A percentile compares a stretch with the other conserved stretches of the same genome.
Evolutionary conservation across 495 filamentous ascomycete genomes (phyloP).

Genomic region (Podospora anserina): DNA sequence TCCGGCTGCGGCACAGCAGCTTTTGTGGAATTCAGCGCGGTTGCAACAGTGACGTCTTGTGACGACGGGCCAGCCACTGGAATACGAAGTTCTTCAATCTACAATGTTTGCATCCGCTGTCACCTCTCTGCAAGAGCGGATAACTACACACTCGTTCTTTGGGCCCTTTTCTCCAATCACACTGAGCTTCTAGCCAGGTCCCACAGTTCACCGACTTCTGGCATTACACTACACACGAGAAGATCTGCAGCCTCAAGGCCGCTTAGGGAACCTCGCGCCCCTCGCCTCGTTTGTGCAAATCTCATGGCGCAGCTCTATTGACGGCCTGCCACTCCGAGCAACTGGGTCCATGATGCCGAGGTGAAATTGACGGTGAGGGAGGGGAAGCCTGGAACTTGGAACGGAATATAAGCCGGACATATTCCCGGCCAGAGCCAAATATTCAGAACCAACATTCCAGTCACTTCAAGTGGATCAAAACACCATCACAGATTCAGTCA

Average conservation of each 20-base stretch:
- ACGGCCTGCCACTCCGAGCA: neutral
- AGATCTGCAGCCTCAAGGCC: conserved; percentile 18
- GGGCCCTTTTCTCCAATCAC: conserved; percentile 7
- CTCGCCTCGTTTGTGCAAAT: neutral
- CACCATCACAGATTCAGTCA: neutral
- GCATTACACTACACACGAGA: conserved; percentile 17
- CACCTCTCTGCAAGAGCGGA: neutral
- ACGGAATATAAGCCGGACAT: neutral
- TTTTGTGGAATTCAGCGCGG: neutral
- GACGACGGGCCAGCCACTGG: neutral
- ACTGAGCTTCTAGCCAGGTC: conserved; percentile 2
- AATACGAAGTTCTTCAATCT: neutral
- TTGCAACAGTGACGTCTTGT: conserved; percentile 7
- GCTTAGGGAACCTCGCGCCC: neutral
- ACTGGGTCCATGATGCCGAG: neutral
- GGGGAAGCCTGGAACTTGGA: neutral
- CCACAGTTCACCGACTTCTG: conserved; percentile 22
- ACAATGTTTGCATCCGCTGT: neutral
- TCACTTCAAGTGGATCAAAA: neutral
- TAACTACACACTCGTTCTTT: neutral
- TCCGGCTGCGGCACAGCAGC: neutral
- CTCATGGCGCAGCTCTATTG: conserved; percentile 1
- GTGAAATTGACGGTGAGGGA: neutral
- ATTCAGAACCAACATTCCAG: neutral
- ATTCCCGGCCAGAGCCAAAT: neutral